These are phyloP conservation scores for Aciculosporium take DNA, from an alignment of 2,329 filamentous ascomycete species.

Conservation along the genomic window DNA sequence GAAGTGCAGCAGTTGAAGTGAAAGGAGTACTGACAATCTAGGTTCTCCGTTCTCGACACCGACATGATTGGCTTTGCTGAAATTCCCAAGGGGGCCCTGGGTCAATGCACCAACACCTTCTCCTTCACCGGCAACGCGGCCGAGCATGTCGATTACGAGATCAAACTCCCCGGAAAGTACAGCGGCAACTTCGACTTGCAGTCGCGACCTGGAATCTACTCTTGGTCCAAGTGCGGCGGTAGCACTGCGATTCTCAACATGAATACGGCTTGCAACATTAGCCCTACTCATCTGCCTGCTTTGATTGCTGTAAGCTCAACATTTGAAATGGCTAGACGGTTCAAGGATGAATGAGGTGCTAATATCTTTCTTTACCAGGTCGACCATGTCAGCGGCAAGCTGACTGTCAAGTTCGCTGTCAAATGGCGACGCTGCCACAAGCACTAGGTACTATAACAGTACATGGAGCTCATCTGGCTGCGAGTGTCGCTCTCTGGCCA, in stretches of 20 bases:
- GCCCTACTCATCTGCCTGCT: conserved; percentile 10
- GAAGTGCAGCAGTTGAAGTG: neutral
- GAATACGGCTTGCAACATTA: conserved; percentile 15
- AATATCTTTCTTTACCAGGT: conserved; percentile 7
- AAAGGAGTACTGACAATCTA: conserved; percentile 1
- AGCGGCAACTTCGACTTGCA: conserved; percentile 12
- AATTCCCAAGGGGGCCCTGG: conserved; percentile 11
- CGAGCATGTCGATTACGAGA: conserved; percentile 10
- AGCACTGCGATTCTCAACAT: conserved; percentile 16
- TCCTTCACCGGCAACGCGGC: conserved; percentile 13
- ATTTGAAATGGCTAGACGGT: neutral
- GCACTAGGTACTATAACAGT: neutral
- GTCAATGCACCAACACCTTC: conserved; percentile 14
- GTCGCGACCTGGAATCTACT: conserved; percentile 9
- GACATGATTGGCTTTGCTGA: conserved; percentile 15
- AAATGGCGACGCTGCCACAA: conserved; percentile 8
- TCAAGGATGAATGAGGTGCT: neutral
- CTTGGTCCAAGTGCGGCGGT: conserved; percentile 14
- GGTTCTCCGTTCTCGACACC: conserved; percentile 14
- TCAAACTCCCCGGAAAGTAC: conserved; percentile 10
- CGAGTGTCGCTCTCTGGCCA: too few relatives aligned
- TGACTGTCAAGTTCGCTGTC: conserved; percentile 13
- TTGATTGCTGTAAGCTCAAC: conserved; percentile 13
- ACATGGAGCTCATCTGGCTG: too few relatives aligned
- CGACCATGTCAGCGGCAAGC: conserved; percentile 14